Base-by-base conservation (phyloP, 2,329 filamentous ascomycete genomes). In the Calonectria multiphialidica region DNA sequence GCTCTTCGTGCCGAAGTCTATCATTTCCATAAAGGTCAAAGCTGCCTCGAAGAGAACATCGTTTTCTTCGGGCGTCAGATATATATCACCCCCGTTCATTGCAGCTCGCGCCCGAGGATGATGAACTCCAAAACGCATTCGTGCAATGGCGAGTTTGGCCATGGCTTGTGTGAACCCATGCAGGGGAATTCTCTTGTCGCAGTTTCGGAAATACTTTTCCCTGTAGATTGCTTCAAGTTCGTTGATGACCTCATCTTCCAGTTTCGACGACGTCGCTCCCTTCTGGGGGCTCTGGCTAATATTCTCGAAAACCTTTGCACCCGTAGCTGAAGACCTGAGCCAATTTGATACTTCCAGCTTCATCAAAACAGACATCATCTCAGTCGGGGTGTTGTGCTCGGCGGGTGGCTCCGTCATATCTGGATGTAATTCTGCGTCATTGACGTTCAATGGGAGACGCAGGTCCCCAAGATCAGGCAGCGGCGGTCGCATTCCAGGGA, bases 381-480 rank as follows among this genome's bases (percentile, higher is more conserved):
- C 89, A 0, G 90, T 91, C 62, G 89, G 89, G 0, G 87, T 87
- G 0, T 77, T 74, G 10, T 87, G 83, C 8, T 88, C 85, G 2
- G 81, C 62, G 0, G 89, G 88, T 1, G 86, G 83, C 0, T 86
- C 83, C 0, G 78, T 81, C 86, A 89, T 89, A 7, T 84, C 82
- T 0, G 89, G 88, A n/a, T 84, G 80, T 2, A 92, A 79, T 45
- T 90, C 88, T 6, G 78, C 78, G 72, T 92, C 90, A 65, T 91
- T 88, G 62, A 91, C 81, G 68, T 92, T 92, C 2, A 89, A 80
- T 1, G 90, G 89, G 76, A 89, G 83, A 33, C 75, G 72, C 2
- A 74, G n/a, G 13, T 75, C 63, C 2, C 71, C 74, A 13, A 76
- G 62, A 1, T 79, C 75, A 13, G 44, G 63, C 5, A 44, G 28